phyloP scores from a whole-genome alignment of 768 basidiomycete genomes.

The Mycena galopus region DNA sequence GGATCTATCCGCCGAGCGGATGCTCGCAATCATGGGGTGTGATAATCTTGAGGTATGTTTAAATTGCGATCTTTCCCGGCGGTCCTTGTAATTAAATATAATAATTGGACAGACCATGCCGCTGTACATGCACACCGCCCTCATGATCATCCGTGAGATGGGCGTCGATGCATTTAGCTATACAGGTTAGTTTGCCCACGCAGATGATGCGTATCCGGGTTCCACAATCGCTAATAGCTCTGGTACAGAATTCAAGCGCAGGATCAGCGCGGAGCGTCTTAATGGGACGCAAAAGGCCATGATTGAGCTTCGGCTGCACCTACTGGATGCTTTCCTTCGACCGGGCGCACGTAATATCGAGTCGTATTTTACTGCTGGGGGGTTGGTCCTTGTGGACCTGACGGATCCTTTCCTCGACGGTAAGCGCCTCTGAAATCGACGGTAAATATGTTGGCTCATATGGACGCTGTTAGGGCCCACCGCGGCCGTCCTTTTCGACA shows the following conservation, averaged over 20 bases:
- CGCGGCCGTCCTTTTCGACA: constrained; percentile 57
- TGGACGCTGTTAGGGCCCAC: neutral
- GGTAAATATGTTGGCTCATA: neutral
- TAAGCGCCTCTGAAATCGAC: neutral
- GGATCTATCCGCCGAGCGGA: neutral
- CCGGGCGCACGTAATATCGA: neutral
- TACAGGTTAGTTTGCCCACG: neutral
- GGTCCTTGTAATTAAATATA: neutral
- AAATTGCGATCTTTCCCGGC: neutral
- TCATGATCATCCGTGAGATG: neutral
- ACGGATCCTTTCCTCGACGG: neutral
- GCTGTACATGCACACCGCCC: neutral
- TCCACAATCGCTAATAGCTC: neutral
- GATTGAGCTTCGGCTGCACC: neutral
- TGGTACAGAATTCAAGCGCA: neutral
- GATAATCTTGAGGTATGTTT: neutral
- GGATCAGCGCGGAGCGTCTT: neutral
- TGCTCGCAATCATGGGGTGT: neutral
- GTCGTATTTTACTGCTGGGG: neutral
- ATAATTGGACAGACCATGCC: neutral
- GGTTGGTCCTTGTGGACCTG: neutral
- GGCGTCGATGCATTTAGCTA: neutral
- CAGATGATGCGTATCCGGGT: neutral
- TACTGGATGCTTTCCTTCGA: neutral
- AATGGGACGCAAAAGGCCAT: neutral